Evolutionary conservation across 2,329 filamentous ascomycete species (phyloP), one percentile per base, ranked within the genome.

Genomic region (Geosmithia flava): DNA sequence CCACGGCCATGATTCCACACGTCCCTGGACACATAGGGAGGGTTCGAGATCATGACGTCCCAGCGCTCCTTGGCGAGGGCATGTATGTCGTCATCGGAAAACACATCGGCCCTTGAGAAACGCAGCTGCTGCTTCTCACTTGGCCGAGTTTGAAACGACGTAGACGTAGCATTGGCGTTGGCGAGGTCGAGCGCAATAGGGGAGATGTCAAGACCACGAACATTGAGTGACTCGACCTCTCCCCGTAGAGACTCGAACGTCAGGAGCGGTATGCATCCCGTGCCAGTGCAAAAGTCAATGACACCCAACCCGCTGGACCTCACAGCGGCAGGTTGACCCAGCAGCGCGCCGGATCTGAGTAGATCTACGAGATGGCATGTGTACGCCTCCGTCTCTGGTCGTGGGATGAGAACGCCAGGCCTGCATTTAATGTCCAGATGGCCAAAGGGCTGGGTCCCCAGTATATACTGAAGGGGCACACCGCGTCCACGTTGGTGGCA

Each of bases 361-460:
- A 73, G 53, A 5, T 65, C 59, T 37, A 74, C 75, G 11, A 86
- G 67, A 54, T 80, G 67, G 27, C 68, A 62, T 1, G 76, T 79
- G 59, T 83, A 86, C 2, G 81, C 74, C 63, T 88, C 85, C 3
- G 85, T 88, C 62, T 89, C 85, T 20, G 77, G 71, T 69, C 91
- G 77, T 37, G 93, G 93, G 53, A 97, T 95, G 49, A 98, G 69
- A 5, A 97, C 90, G 2, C 87, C 87, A 11, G 72, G 76, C 27
- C 70, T 71, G 59, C 90, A 96, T 48, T 74, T 67, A 44, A 98
- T 84, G 42, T 95, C 84, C 16, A 97, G 66, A 4, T 79, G 68
- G 1, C 90, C 91, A 65, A 98, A 97, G 2, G 85, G 93, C 62
- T 96, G 89, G 5, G 82, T 81, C 3, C 89, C 89, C 1, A 98